These are phyloP conservation scores for Ophiostoma sp. DNA, from an alignment of 2,329 filamentous ascomycete genomes.

Conservation along the genomic window DNA sequence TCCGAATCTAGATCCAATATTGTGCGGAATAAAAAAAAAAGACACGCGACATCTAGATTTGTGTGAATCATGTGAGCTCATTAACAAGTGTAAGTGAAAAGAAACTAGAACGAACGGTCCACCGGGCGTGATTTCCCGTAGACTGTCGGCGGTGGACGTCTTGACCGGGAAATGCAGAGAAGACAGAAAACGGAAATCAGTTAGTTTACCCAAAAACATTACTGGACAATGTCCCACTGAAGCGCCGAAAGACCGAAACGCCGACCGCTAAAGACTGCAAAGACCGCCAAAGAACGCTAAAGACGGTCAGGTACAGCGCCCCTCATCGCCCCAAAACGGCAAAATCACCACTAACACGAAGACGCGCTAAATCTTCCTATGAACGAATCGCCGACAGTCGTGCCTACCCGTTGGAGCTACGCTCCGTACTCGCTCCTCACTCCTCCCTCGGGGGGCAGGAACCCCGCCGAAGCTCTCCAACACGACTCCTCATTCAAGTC, in stretches of 20 bases:
- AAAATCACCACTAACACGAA: not conserved
- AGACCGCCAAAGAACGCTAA: not conserved
- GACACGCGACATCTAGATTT: not conserved
- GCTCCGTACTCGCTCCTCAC: not conserved
- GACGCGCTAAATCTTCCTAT: not conserved
- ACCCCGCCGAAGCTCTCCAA: constrained; percentile 2
- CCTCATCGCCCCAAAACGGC: not conserved
- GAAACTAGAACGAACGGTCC: not conserved
- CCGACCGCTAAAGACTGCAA: not conserved
- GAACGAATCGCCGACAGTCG: not conserved
- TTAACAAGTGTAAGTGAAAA: not conserved
- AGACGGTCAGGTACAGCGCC: not conserved
- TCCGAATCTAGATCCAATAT: not conserved
- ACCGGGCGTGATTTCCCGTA: not conserved
- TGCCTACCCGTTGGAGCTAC: constrained; percentile 1
- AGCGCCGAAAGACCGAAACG: constrained; percentile 7
- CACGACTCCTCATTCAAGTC: not conserved
- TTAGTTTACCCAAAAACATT: not conserved
- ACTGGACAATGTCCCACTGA: not conserved
- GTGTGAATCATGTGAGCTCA: not conserved
- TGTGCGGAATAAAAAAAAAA: not conserved
- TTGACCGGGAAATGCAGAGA: not conserved
- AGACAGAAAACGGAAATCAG: not conserved
- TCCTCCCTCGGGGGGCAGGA: not conserved
- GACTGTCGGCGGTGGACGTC: not conserved